These are phyloP conservation scores for Phytophthora nicotianae DNA, from an alignment of 352 stramenopile species.

Conservation along the genomic window DNA sequence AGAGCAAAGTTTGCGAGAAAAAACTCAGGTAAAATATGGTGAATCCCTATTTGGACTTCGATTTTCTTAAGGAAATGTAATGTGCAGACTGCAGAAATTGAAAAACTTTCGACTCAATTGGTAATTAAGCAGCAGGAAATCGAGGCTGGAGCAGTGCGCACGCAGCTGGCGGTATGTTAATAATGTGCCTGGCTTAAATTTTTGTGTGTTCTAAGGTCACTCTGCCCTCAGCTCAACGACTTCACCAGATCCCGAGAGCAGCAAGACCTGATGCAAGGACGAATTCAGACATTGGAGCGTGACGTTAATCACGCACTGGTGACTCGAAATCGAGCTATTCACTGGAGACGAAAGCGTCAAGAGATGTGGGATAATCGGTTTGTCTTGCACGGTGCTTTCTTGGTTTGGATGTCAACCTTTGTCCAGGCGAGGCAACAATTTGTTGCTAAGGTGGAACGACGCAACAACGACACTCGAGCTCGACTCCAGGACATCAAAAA, in stretches of 20 bases:
- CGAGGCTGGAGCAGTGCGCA: constrained; percentile 14
- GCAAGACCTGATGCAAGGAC: constrained; percentile 13
- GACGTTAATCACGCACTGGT: constrained; percentile 24
- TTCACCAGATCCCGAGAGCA: constrained; percentile 25
- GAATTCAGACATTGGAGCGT: constrained; percentile 26
- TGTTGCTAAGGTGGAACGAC: constrained; percentile 6
- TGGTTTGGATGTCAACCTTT: constrained; percentile 33
- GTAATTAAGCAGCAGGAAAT: constrained; percentile 40
- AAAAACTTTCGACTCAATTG: constrained; percentile 22
- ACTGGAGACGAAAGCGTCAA: constrained; percentile 34
- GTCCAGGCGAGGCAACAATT: constrained; percentile 9
- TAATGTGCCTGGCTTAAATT: not conserved
- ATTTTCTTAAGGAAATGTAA: not conserved
- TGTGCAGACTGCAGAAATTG: constrained; percentile 25
- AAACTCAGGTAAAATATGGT: constrained; percentile 23
- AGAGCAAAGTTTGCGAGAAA: constrained; percentile 14
- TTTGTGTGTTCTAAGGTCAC: not conserved
- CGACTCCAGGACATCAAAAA: constrained; percentile 13
- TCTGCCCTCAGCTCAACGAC: constrained; percentile 29
- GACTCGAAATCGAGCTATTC: constrained; percentile 43
- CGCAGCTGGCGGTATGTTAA: constrained; percentile 31
- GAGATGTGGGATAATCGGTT: constrained; percentile 12
- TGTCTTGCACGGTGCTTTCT: constrained; percentile 21
- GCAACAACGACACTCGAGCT: constrained; percentile 17
- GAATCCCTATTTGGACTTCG: not conserved